Conservation (phyloP, 345 rosid species). For the Geranium rotundifolium region DNA sequence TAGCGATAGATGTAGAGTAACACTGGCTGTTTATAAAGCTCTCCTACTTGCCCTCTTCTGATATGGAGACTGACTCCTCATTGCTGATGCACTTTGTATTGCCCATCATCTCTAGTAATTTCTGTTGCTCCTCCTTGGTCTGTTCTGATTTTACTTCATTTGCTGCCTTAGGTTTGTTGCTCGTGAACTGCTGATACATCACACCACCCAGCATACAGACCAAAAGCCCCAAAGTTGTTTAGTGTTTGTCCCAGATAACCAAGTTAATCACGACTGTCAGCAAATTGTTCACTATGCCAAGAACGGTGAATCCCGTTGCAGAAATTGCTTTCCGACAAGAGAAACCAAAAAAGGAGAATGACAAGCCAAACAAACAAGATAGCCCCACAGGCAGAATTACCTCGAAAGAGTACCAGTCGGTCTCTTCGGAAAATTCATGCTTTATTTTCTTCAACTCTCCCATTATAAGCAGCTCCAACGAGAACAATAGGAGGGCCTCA, state of each 20-base stretch:
- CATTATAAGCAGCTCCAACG: conserved; percentile 84
- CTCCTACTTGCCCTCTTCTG: conserved; percentile 17
- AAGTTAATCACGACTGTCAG: conserved; percentile 81
- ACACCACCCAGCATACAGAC: conserved; percentile 87
- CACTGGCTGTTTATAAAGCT: not conserved
- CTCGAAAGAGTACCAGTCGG: conserved; percentile 65
- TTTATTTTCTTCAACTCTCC: conserved; percentile 83
- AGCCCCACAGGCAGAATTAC: conserved; percentile 80
- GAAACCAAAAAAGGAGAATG: conserved; percentile 94
- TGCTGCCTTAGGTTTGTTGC: conserved; percentile 49
- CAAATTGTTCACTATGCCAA: conserved; percentile 88
- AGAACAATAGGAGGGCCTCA: conserved; percentile 83
- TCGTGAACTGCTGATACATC: conserved; percentile 79
- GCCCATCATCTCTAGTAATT: conserved; percentile 63
- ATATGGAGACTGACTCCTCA: conserved; percentile 19
- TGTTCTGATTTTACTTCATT: conserved; percentile 27
- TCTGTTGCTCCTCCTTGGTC: conserved; percentile 56
- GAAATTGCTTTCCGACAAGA: conserved; percentile 90
- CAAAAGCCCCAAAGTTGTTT: conserved; percentile 72
- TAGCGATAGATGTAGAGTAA: not conserved
- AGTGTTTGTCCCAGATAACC: conserved; percentile 90
- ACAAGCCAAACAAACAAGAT: conserved; percentile 80
- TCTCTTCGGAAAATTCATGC: conserved; percentile 58
- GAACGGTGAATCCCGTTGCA: conserved; percentile 97
- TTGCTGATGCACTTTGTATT: conserved; percentile 18